A percentile compares a stretch with the other conserved stretches of the same genome.
These are phyloP conservation scores for Austroboletus niveus DNA, from an alignment of 1,284 basidiomycete species.

Conservation along the genomic window DNA sequence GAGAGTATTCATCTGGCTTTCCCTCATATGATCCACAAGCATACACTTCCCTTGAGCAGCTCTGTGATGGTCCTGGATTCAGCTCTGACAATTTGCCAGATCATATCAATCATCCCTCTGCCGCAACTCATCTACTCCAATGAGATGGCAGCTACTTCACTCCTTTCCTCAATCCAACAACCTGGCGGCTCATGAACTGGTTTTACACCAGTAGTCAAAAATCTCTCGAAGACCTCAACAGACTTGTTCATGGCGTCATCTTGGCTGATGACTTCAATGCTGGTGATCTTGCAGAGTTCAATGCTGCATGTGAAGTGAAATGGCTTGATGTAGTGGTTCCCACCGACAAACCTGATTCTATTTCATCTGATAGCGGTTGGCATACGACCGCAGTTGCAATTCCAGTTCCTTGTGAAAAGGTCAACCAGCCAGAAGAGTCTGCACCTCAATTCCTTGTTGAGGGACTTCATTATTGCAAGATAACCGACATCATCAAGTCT, in stretches of 20 bases:
- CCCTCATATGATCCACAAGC: background rate
- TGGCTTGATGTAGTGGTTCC: constrained; percentile 11
- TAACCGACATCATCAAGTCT: constrained; percentile 13
- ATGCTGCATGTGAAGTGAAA: constrained; percentile 7
- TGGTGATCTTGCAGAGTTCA: constrained; percentile 18
- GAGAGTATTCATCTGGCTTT: background rate
- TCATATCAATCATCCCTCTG: no score
- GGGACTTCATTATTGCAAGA: constrained; percentile 11
- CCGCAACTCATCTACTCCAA: no score
- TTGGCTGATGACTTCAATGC: constrained; percentile 20
- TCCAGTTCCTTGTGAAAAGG: constrained; percentile 16
- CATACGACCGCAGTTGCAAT: constrained; percentile 19
- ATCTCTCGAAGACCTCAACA: constrained; percentile 27
- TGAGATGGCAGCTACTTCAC: constrained; percentile 5
- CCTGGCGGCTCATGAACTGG: constrained; percentile 30
- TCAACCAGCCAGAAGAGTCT: background rate
- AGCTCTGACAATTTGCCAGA: background rate
- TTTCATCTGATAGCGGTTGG: constrained; percentile 19
- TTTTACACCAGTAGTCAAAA: constrained; percentile 27
- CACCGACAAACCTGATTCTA: background rate
- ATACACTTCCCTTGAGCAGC: background rate
- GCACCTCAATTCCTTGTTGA: constrained; percentile 7
- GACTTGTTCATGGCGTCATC: constrained; percentile 32
- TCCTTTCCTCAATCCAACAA: constrained; percentile 26
- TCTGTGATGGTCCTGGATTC: background rate